Evolutionary conservation across 352 stramenopile species (phyloP).

Genomic region (Globisporangium cystogenes): DNA sequence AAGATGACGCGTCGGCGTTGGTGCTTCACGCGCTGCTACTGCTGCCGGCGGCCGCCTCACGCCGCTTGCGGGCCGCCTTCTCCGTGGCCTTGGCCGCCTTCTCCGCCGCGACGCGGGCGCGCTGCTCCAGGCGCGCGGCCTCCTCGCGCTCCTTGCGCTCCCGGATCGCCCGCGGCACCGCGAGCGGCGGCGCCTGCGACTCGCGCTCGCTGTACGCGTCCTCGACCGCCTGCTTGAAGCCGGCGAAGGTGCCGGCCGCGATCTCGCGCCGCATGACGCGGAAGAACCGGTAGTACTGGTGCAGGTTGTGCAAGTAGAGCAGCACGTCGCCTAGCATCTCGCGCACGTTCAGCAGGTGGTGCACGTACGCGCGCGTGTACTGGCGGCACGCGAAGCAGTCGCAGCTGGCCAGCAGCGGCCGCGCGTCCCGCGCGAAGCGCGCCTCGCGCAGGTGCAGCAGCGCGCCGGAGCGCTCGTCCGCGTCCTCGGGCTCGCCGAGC

Average conservation of each 20-base stretch:
- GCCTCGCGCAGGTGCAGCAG: conserved; percentile 66
- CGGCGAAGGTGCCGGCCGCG: background rate
- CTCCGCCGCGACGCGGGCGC: no score
- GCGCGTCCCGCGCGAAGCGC: conserved; percentile 57
- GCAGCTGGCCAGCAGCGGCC: conserved; percentile 52
- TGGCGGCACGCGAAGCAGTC: conserved; percentile 70
- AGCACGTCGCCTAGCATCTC: conserved; percentile 91
- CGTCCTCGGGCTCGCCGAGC: conserved; percentile 31
- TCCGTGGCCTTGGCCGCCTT: conserved; percentile 13
- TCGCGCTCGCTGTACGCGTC: conserved; percentile 38
- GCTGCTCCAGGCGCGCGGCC: no score
- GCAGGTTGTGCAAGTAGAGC: conserved; percentile 85
- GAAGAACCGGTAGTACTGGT: conserved; percentile 24
- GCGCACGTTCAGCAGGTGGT: conserved; percentile 90
- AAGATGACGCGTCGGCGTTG: no score
- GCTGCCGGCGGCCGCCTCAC: no score
- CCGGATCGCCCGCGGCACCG: conserved; percentile 42
- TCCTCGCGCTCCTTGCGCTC: conserved; percentile 56
- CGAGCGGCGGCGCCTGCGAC: conserved; percentile 36
- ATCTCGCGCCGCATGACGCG: background rate
- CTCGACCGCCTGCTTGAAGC: conserved; percentile 40
- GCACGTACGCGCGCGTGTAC: conserved; percentile 19
- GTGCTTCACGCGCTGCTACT: no score
- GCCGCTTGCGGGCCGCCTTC: background rate
- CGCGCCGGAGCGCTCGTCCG: conserved; percentile 26